phyloP scores from a whole-genome alignment of 2,329 filamentous ascomycete genomes.

The Ascochyta rabiei region DNA sequence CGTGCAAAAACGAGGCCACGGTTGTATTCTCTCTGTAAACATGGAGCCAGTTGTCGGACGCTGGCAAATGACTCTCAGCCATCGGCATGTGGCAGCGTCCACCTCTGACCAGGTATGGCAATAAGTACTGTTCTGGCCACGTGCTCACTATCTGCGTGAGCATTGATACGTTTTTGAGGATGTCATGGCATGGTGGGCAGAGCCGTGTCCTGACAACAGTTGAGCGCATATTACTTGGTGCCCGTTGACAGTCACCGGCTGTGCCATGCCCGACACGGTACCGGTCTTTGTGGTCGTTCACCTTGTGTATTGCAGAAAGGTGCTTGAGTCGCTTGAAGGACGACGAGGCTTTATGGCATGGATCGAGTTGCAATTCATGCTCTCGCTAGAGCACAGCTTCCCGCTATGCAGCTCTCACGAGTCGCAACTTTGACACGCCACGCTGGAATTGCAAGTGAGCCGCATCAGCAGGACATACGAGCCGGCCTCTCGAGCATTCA shows the following conservation, averaged over 20 bases:
- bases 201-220: too few relatives aligned
- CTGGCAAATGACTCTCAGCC: too few relatives aligned
- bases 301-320: slow-evolving; percentile 4
- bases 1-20: too few relatives aligned
- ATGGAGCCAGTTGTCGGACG: too few relatives aligned
- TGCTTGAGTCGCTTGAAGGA: slow-evolving; percentile 1
- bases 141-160: too few relatives aligned
- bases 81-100: too few relatives aligned
- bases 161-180: too few relatives aligned
- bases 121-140: too few relatives aligned
- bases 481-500: slow-evolving; percentile 16
- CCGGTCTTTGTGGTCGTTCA: slow-evolving; percentile 27
- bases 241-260: slow-evolving; percentile 16
- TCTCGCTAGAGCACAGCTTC: not conserved
- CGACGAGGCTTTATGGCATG: not conserved
- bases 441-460: slow-evolving; percentile 21
- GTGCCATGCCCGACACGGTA: too few relatives aligned
- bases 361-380: slow-evolving; percentile 13
- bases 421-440: slow-evolving; percentile 24
- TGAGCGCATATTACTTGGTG: slow-evolving; percentile 10
- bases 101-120: too few relatives aligned
- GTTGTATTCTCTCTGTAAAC: not conserved
- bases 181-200: too few relatives aligned
- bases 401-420: not conserved
- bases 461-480: slow-evolving; percentile 12